Evolutionary conservation across 495 filamentous ascomycete species (phyloP).

Genomic region (Trichoderma reesei): DNA sequence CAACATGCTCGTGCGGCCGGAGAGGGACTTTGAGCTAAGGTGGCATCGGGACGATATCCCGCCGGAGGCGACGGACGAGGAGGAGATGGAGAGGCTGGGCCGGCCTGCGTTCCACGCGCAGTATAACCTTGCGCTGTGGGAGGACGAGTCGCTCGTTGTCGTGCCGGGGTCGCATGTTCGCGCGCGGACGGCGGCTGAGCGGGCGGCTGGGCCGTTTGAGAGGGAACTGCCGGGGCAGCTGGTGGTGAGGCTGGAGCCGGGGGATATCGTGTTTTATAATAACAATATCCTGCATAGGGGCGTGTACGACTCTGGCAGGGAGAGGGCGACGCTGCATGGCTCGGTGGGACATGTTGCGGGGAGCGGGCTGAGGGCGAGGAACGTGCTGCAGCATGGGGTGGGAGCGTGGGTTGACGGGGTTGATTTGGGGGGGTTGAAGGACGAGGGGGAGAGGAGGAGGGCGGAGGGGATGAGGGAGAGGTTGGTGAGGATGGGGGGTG

Average conservation of each 20-base stretch:
- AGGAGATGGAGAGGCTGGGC: constrained; percentile 38
- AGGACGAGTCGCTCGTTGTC: constrained; percentile 56
- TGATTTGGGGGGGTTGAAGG: constrained; percentile 41
- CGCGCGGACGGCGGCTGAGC: constrained; percentile 54
- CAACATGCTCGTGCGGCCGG: constrained; percentile 64
- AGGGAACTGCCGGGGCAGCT: constrained; percentile 47
- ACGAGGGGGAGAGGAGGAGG: constrained; percentile 41
- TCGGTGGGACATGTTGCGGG: constrained; percentile 54
- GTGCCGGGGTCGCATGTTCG: constrained; percentile 62
- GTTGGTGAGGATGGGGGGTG: constrained; percentile 51
- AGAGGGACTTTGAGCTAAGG: constrained; percentile 50
- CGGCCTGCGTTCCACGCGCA: constrained; percentile 56
- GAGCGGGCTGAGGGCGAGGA: constrained; percentile 51
- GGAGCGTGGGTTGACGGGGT: constrained; percentile 58
- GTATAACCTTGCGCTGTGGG: constrained; percentile 66
- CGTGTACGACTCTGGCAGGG: constrained; percentile 51
- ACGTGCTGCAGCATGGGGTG: constrained; percentile 79
- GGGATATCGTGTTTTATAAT: constrained; percentile 76
- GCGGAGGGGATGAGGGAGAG: constrained; percentile 44
- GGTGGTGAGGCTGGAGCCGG: constrained; percentile 53
- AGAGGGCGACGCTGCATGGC: constrained; percentile 74
- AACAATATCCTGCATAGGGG: constrained; percentile 81
- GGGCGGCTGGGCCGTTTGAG: constrained; percentile 50
- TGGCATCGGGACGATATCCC: constrained; percentile 78
- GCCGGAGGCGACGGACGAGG: constrained; percentile 40